A percentile compares a stretch with the other conserved stretches of the same genome.
phyloP scores from a whole-genome alignment of 441 rosid species.

The Gossypium lobatum region DNA sequence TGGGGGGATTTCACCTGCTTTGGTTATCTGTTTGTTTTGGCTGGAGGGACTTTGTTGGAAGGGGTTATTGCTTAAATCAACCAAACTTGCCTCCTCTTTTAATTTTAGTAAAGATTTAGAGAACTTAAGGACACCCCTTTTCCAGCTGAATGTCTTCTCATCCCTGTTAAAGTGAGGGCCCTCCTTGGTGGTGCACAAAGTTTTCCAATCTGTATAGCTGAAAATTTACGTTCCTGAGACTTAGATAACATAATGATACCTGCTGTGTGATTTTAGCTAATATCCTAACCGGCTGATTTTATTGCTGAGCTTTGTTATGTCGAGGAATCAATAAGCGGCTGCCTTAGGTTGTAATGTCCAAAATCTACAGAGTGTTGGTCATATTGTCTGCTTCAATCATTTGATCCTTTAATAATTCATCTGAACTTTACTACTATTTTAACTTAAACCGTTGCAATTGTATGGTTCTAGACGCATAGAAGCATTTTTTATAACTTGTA shows the following conservation, averaged over 20 bases:
- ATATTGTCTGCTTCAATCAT: background rate
- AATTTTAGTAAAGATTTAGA: background rate
- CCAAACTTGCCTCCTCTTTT: background rate
- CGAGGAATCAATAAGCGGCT: background rate
- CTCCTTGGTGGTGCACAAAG: background rate
- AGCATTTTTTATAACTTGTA: background rate
- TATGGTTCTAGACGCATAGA: background rate
- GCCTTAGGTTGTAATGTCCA: background rate
- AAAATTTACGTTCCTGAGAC: background rate
- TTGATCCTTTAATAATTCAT: background rate
- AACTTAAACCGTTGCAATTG: background rate
- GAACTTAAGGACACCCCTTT: background rate
- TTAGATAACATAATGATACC: background rate
- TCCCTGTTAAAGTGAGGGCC: background rate
- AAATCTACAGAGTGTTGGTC: background rate
- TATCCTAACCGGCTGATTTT: background rate
- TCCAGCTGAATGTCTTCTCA: background rate
- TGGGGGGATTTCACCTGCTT: background rate
- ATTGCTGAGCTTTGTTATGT: background rate
- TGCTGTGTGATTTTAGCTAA: background rate
- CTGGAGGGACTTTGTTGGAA: background rate
- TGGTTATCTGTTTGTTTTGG: background rate
- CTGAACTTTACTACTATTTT: background rate
- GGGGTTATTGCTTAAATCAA: background rate
- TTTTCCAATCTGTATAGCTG: background rate